Conservation (phyloP, 2,329 filamentous ascomycete genomes). For the Sclerotinia sclerotiorum region DNA sequence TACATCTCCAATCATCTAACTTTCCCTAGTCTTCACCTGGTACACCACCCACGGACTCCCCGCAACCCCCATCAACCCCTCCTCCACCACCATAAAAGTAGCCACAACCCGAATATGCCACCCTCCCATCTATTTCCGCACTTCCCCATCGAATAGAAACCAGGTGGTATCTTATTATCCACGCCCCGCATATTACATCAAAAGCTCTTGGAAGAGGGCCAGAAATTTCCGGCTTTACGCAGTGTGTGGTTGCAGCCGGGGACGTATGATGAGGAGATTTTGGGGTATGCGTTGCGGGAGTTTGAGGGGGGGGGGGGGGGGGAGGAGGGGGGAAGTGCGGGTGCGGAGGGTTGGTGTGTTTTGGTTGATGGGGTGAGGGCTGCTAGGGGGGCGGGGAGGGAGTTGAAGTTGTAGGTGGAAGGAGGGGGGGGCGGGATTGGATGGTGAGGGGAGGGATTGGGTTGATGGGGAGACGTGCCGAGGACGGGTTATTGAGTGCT, state of each 20-base stretch:
- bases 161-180: constrained; percentile 87
- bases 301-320: constrained; percentile 73
- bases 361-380: constrained; percentile 77
- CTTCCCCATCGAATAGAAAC: constrained; percentile 69
- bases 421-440: too few species aligned
- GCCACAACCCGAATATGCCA: constrained; percentile 51
- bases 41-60: constrained; percentile 75
- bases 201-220: constrained; percentile 75
- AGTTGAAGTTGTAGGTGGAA: constrained; percentile 31
- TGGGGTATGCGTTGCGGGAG: constrained; percentile 65
- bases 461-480: neutral
- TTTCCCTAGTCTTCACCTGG: constrained; percentile 75
- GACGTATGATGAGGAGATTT: constrained; percentile 73
- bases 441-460: too few species aligned
- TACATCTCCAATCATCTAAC: constrained; percentile 15
- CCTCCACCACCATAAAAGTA: constrained; percentile 62
- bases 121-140: constrained; percentile 52
- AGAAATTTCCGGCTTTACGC: constrained; percentile 67
- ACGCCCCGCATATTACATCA: constrained; percentile 75
- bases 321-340: constrained; percentile 53
- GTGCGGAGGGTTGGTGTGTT: constrained; percentile 81
- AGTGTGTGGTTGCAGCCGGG: constrained; percentile 91
- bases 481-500: too few species aligned
- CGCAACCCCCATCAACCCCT: constrained; percentile 82
- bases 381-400: constrained; percentile 53